phyloP scores from a whole-genome alignment of 495 filamentous ascomycete species.

The Schizothecium vesticola region DNA sequence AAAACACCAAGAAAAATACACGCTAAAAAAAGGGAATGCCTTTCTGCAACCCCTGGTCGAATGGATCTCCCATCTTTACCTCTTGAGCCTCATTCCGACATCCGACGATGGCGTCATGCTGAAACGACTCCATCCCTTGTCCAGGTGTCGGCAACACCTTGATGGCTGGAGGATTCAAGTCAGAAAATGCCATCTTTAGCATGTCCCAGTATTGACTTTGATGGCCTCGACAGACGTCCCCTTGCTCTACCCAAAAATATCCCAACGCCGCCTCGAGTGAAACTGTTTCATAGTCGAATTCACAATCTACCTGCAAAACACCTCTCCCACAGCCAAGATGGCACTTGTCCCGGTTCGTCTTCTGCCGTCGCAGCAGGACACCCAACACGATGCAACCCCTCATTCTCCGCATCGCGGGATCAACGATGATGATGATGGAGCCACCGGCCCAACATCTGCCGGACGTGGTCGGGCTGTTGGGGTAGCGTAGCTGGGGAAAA shows the following conservation, averaged over 20 bases:
- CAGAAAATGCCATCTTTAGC: neutral
- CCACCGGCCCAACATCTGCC: neutral
- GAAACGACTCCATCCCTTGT: neutral
- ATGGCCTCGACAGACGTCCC: too few relatives aligned
- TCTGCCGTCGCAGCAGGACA: neutral
- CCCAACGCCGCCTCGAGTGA: too few relatives aligned
- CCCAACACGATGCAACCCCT: slow-evolving; percentile 1
- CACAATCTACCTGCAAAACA: neutral
- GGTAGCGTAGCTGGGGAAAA: slow-evolving; percentile 7
- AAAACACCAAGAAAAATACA: neutral
- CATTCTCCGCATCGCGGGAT: slow-evolving; percentile 6
- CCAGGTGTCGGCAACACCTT: neutral
- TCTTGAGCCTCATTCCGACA: neutral
- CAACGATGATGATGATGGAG: neutral
- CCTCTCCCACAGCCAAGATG: neutral
- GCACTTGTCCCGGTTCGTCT: neutral
- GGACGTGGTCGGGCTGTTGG: neutral
- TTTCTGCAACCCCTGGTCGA: neutral
- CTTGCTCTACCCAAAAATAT: too few relatives aligned
- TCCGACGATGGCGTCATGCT: neutral
- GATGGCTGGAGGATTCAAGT: neutral
- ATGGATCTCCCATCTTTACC: neutral
- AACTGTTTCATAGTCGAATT: too few relatives aligned
- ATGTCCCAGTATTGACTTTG: neutral
- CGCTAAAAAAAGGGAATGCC: neutral